Evolutionary conservation across 176 grass and related monocot species (phyloP), one percentile per base, ranked within the genome.

Genomic region (Dactylis glomerata): DNA sequence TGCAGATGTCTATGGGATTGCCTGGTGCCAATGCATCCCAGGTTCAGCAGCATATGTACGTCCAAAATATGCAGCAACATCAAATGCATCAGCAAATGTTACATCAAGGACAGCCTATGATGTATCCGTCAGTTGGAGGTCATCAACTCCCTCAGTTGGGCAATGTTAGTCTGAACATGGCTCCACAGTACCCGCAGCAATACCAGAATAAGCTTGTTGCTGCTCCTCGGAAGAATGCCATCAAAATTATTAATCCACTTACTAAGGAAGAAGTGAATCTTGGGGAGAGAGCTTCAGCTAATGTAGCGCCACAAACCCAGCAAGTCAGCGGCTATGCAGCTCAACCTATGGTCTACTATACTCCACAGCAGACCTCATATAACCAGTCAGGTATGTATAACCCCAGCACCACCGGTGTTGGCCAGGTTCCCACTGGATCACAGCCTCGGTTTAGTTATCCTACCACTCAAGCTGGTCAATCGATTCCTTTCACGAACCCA

Each of bases 181-280:
- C 75, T 46, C 56, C 81, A 3, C 96, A 94, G n/a, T 99, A 90
- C 87, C 17, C 89, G 71, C 91, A 92, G 11, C 93, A 92, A 52
- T 86, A 90, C 38, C 73, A 77, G 54, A 89, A 75, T 66, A 95
- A 91, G 34, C 88, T 74, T 92, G 68, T 19, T 83, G 77, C 24
- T 83, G 77, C 24, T 52, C 37, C 78, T 46, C 87, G 96, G 10
- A 99, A 99, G 79, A 78, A 76, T 27, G 67, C 64, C 20, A 86
- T 99, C 31, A 99, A 99, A 84, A 99, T 99, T 78, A 99, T 91
- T 85, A 89, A 99, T 70, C 96, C 96, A 30, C 88, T 89, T 5
- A 99, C 96, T 15, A 90, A 94, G 67, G 86, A 96, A 78, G 96
- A 99, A 82, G 69, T 99, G 77, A 94, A 90, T 73, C 89, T 99